Base-by-base conservation (phyloP, 1,284 basidiomycete species). In the Golubevia pallescens region DNA sequence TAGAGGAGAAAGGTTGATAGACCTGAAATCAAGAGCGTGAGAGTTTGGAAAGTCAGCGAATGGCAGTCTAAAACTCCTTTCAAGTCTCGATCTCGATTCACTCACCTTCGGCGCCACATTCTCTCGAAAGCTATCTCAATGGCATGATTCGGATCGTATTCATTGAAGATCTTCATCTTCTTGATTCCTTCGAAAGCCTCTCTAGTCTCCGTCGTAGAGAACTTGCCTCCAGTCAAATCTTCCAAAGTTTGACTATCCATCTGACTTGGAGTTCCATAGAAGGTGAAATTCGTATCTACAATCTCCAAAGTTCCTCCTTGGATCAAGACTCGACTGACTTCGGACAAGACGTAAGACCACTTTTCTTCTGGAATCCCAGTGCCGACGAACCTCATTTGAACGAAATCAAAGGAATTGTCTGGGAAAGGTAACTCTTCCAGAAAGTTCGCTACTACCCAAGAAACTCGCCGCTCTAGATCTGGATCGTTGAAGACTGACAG, bases 381-480 rank as follows among this genome's bases (percentile, higher is more conserved):
- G 3, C 57, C 16, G 10, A 80, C 10, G 58, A 65, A 74, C 5
- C 77, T 68, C 5, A 74, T 66, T 51, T 80, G 78, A 48, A 80
- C 69, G 14, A 67, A 80, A 65, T 80, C 78, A 63, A 80, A 80
- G 52, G 64, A 66, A 23, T 65, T 70, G 57, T 78, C 74, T 6
- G 78, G 78, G 59, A 80, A 80, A 0, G 76, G 74, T 14, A 77
- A 54, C 8, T 65, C 72, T 32, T 78, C 74, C 24, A 80, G 63
- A 32, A 72, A 72, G 65, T 80, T 80, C 58, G 74, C 74, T 0
- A 80, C 69, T 1, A 80, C 76, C 78, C 78, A 80, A 21, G 67
- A 77, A 14, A 80, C 67, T 13, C 78, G 55, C 10, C 62, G 61
- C 38, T 70, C 65, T 2, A 78, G 55, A 23, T 77, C 77, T 3